Evolutionary conservation across 495 filamentous ascomycete species (phyloP), one percentile per base, ranked within the genome.

Genomic region (Penicillium lagena): DNA sequence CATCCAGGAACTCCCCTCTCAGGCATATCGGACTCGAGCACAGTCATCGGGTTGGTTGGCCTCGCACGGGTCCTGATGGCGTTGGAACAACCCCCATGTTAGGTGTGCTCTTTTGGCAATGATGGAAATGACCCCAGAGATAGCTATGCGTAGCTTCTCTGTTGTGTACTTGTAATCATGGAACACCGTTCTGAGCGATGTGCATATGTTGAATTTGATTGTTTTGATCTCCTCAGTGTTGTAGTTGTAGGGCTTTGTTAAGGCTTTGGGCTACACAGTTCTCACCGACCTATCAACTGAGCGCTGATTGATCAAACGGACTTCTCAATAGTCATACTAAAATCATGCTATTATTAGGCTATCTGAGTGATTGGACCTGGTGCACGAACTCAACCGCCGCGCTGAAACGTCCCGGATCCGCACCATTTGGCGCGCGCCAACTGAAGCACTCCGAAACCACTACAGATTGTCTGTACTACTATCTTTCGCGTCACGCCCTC

Each of bases 1-100:
- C 58, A 58, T 60, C 45, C 50, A 38, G 40, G 53, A 52, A 53
- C 52, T 63, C 62, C 52, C 54, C 57, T 45, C 59, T 61, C 56
- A 48, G 49, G 44, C 47, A 52, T 56, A 17, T 46, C 51, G 42
- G 45, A 39, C 33, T 43, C 50, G 48, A 45, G 46, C 55, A 49
- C 46, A 54, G 48, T 51, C 44, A 45, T 51, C 38, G 45, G 39
- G 46, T 39, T 46, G 42, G 35, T 39, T 15, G 22, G 22, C 22
- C 31, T 37, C 42, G 29, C 50, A 34, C 40, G 44, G 36, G 27
- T 51, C 43, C 22, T 22, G 22, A 22, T 22, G 22, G 22, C 22
- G 22, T 22, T 22, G 22, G 22, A 22, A 22, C 22, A 22, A 22
- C 22, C 22, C 22, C 22, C 22, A 22, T 22, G 22, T 22, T 22